Conservation (phyloP, 768 basidiomycete species). For the Suillus plorans region DNA sequence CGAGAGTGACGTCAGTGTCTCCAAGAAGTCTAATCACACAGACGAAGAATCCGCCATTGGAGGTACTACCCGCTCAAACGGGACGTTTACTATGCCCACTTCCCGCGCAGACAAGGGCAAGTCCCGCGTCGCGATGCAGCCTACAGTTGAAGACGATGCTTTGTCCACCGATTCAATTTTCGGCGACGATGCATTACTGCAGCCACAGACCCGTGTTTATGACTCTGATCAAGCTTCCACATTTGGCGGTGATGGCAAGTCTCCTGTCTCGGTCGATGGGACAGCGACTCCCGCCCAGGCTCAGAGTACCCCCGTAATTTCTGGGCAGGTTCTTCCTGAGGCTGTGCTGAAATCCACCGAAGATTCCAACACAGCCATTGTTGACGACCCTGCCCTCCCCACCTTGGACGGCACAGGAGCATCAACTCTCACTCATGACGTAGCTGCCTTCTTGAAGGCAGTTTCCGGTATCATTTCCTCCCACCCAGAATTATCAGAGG, state of each 20-base stretch:
- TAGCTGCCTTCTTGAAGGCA: conserved; percentile 58
- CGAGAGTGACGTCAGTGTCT: conserved; percentile 38
- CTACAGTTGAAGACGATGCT: conserved; percentile 32
- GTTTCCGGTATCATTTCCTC: conserved; percentile 54
- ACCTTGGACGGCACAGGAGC: conserved; percentile 36
- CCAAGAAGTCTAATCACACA: conserved; percentile 28
- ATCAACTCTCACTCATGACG: conserved; percentile 59
- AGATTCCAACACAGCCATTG: conserved; percentile 18
- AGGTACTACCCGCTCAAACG: conserved; percentile 28
- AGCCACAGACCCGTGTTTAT: conserved; percentile 63
- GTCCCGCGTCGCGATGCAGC: conserved; percentile 17
- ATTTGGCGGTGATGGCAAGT: conserved; percentile 20
- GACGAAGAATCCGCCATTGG: conserved; percentile 33
- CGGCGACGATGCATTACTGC: conserved; percentile 43
- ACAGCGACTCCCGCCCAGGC: conserved; percentile 33
- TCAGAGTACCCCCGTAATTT: conserved; percentile 41
- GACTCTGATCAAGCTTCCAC: conserved; percentile 30
- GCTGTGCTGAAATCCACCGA: conserved; percentile 9
- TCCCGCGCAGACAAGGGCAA: conserved; percentile 50
- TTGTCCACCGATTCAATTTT: conserved; percentile 44
- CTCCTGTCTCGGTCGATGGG: conserved; percentile 19
- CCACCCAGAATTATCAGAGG: conserved; percentile 73
- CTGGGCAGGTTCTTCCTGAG: conserved; percentile 21
- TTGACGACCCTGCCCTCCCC: conserved; percentile 51
- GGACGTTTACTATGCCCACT: conserved; percentile 16